Evolutionary conservation across 139 green algal genomes (phyloP).

Genomic region (Picochlorum costavermella): DNA sequence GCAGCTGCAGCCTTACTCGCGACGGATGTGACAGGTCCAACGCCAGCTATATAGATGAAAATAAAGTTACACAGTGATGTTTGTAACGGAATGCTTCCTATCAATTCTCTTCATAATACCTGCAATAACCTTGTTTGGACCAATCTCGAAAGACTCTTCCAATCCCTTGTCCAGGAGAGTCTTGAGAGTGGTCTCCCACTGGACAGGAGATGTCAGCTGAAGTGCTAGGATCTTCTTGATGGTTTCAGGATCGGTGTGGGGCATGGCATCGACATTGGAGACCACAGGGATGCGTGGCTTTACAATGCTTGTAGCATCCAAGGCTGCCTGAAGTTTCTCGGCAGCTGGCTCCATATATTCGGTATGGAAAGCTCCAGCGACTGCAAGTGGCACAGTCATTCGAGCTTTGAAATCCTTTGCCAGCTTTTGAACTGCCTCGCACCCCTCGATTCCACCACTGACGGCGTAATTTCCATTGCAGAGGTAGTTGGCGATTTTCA

Average conservation of each 20-base stretch:
- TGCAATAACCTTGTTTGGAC: slow-evolving; percentile 76
- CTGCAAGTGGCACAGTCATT: slow-evolving; percentile 83
- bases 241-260: slow-evolving; percentile 84
- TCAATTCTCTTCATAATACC: slow-evolving; percentile 97
- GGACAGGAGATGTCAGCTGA: slow-evolving; percentile 91
- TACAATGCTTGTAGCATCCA: slow-evolving; percentile 33
- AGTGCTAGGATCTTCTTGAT: slow-evolving; percentile 87
- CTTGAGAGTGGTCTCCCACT: slow-evolving; percentile 88
- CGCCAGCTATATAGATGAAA: slow-evolving; percentile 37
- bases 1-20: slow-evolving; percentile 48
- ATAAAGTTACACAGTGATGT: slow-evolving; percentile 49
- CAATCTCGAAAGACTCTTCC: slow-evolving; percentile 79
- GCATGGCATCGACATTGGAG: slow-evolving; percentile 90
- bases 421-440: slow-evolving; percentile 54
- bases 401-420: slow-evolving; percentile 40
- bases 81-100: slow-evolving; percentile 62
- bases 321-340: slow-evolving; percentile 69
- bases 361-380: slow-evolving; percentile 98
- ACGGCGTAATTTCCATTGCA: slow-evolving; percentile 98
- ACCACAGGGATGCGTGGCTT: slow-evolving; percentile 91
- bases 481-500: slow-evolving; percentile 96
- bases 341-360: slow-evolving; percentile 84
- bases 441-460: slow-evolving; percentile 75
- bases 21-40: slow-evolving; percentile 47
- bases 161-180: slow-evolving; percentile 80